Conservation (phyloP, 2,329 filamentous ascomycete species). For the Orbilia javanica region DNA sequence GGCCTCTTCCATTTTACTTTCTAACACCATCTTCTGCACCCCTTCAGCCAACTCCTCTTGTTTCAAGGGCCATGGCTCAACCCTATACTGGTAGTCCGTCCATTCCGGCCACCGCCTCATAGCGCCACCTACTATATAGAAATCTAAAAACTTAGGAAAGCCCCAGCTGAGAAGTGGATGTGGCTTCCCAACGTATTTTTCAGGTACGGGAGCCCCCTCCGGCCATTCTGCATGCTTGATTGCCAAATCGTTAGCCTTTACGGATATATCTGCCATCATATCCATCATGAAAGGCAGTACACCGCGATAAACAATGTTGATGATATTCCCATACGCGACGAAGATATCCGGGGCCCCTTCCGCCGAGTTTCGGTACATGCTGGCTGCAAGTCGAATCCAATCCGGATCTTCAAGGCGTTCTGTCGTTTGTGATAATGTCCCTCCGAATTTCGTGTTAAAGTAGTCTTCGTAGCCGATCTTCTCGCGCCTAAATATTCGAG, state of each 20-base stretch:
- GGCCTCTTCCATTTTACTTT: conserved; percentile 6
- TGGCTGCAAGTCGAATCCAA: conserved; percentile 11
- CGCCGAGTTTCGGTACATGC: background rate
- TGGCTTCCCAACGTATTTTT: background rate
- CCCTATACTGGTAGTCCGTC: conserved; percentile 5
- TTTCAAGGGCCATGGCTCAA: background rate
- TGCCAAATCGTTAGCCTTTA: conserved; percentile 18
- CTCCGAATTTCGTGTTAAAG: conserved; percentile 27
- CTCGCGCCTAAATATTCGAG: conserved; percentile 13
- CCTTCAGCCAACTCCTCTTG: background rate
- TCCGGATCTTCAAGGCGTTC: conserved; percentile 6
- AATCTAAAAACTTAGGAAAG: conserved; percentile 2
- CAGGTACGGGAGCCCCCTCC: background rate
- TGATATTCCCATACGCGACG: background rate
- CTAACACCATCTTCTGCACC: background rate
- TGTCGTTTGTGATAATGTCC: background rate
- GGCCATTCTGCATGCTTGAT: background rate
- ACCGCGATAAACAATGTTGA: conserved; percentile 12
- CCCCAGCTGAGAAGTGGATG: conserved; percentile 9
- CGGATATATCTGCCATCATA: conserved; percentile 28
- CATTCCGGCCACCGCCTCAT: conserved; percentile 34
- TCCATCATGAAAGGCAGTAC: conserved; percentile 25
- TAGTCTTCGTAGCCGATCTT: conserved; percentile 34
- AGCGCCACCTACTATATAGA: background rate
- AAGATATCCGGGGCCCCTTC: background rate